phyloP scores from a whole-genome alignment of 768 basidiomycete species.

The Atractiella rhizophila region DNA sequence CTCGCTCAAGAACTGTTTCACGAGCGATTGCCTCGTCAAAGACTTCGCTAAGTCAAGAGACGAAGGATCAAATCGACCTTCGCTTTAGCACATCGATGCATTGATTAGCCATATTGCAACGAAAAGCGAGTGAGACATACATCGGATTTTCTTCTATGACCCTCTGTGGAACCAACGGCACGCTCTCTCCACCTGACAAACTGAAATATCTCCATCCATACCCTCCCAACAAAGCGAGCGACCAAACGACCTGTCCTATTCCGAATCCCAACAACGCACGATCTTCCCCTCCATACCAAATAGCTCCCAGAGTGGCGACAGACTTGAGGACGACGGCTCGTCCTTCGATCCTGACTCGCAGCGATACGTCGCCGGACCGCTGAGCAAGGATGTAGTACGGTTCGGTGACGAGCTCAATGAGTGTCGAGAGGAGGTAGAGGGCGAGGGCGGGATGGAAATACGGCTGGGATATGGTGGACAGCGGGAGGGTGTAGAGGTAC shows the following conservation, averaged over 20 bases:
- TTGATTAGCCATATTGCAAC: background rate
- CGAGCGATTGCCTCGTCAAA: slow-evolving; percentile 63
- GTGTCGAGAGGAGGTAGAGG: slow-evolving; percentile 47
- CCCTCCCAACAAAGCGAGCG: slow-evolving; percentile 30
- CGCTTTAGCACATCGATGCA: background rate
- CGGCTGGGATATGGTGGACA: slow-evolving; percentile 27
- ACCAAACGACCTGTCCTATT: slow-evolving; percentile 55
- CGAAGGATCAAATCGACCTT: slow-evolving; percentile 24
- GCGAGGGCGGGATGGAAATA: slow-evolving; percentile 36
- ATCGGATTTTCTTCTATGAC: background rate
- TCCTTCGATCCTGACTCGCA: slow-evolving; percentile 68
- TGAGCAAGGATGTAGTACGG: slow-evolving; percentile 57
- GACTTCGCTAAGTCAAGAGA: slow-evolving; percentile 42
- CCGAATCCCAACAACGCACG: slow-evolving; percentile 57
- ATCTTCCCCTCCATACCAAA: slow-evolving; percentile 27
- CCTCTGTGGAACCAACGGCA: background rate
- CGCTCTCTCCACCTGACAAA: background rate
- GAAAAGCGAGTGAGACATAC: background rate
- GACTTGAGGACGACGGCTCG: slow-evolving; percentile 51
- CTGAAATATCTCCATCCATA: slow-evolving; percentile 24
- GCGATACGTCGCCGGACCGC: slow-evolving; percentile 31
- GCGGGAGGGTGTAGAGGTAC: slow-evolving; percentile 34
- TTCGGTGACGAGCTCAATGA: slow-evolving; percentile 56
- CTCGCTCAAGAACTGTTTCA: slow-evolving; percentile 89
- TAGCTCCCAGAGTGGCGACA: slow-evolving; percentile 38